Evolutionary conservation across 306 rosid genomes (phyloP).

Genomic region (Morella rubra): DNA sequence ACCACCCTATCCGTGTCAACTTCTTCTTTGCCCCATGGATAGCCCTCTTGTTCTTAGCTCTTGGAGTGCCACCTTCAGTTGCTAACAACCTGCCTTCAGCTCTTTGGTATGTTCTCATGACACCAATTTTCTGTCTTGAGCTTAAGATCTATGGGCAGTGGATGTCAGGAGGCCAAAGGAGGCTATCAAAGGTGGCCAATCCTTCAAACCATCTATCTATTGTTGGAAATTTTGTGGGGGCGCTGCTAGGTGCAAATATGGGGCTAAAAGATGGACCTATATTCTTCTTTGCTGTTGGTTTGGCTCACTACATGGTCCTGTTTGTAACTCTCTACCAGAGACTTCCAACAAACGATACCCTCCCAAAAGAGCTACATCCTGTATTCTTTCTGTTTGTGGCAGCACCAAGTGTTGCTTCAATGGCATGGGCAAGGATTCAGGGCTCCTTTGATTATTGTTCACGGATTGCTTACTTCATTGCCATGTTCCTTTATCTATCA

Average conservation of each 20-base stretch:
- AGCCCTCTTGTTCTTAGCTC: conserved; percentile 69
- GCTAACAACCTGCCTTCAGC: conserved; percentile 39
- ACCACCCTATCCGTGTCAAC: conserved; percentile 84
- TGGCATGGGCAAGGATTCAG: conserved; percentile 87
- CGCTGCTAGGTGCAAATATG: conserved; percentile 81
- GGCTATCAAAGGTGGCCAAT: conserved; percentile 86
- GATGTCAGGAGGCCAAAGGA: conserved; percentile 92
- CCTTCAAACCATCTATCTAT: conserved; percentile 82
- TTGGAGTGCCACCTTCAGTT: conserved; percentile 74
- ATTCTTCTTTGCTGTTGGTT: conserved; percentile 83
- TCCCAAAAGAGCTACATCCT: conserved; percentile 91
- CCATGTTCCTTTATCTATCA: conserved; percentile 84
- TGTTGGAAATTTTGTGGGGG: conserved; percentile 91
- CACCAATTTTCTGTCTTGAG: conserved; percentile 72
- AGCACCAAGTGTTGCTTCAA: conserved; percentile 92
- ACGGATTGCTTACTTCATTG: conserved; percentile 71
- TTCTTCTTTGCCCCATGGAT: conserved; percentile 94
- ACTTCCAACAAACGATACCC: conserved; percentile 80
- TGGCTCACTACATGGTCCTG: conserved; percentile 76
- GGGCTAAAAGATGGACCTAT: conserved; percentile 87
- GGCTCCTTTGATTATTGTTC: conserved; percentile 78
- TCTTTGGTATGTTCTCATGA: conserved; percentile 83
- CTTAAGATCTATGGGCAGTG: conserved; percentile 94
- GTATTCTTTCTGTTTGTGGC: conserved; percentile 93
- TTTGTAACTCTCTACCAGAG: conserved; percentile 94